Evolutionary conservation across 2,329 filamentous ascomycete genomes (phyloP).

Genomic region (Diaporthe caulivora): DNA sequence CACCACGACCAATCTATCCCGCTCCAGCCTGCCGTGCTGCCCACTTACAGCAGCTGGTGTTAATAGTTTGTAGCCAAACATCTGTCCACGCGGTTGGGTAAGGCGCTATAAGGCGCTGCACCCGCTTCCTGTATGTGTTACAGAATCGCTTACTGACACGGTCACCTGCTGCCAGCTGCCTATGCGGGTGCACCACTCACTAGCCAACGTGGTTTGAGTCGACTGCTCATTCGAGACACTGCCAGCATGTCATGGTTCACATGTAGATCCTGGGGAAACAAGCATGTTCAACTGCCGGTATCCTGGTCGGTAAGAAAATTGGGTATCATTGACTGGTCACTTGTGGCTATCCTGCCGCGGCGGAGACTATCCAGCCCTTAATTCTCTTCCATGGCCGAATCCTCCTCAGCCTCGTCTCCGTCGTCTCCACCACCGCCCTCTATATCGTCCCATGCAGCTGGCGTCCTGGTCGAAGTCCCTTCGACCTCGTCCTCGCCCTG

Average conservation of each 20-base stretch:
- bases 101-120: not conserved
- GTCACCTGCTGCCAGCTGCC: not conserved
- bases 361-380: constrained; percentile 5
- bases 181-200: not conserved
- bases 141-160: not conserved
- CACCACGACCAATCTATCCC: not conserved
- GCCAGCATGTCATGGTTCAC: not conserved
- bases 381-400: constrained; percentile 43
- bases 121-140: too few relatives aligned
- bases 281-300: not conserved
- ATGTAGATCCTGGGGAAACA: not conserved
- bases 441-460: constrained; percentile 22
- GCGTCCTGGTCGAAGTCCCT: constrained; percentile 9
- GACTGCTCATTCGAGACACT: not conserved
- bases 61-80: not conserved
- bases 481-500: constrained; percentile 14
- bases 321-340: constrained; percentile 37
- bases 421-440: constrained; percentile 40
- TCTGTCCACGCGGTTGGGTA: not conserved
- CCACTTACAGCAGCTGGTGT: too few relatives aligned
- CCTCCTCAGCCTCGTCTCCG: constrained; percentile 40
- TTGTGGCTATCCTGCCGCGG: not conserved
- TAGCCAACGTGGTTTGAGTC: not conserved
- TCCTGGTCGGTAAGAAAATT: not conserved
- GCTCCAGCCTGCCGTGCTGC: not conserved